phyloP scores from a whole-genome alignment of 257 asterid genomes.

The Solanum ahanhuiri region DNA sequence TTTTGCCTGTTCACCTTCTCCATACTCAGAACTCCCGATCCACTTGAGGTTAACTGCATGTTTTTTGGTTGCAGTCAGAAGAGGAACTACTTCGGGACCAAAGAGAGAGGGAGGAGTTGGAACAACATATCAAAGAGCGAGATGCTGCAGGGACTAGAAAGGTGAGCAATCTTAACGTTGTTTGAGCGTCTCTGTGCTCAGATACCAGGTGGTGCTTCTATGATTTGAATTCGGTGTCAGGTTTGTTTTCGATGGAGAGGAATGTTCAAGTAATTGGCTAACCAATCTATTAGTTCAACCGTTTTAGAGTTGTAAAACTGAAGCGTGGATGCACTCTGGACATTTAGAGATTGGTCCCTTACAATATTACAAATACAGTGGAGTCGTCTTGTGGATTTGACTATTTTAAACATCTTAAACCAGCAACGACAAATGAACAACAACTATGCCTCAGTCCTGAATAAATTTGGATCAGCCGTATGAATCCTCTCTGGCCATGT shows the following conservation, averaged over 20 bases:
- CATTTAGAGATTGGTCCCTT: neutral
- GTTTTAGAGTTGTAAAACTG: neutral
- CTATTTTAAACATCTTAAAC: neutral
- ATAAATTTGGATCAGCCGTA: neutral
- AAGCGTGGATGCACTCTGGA: neutral
- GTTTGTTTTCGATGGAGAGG: neutral
- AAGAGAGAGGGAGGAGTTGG: conserved; percentile 85
- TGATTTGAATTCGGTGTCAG: neutral
- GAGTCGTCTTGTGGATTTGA: neutral
- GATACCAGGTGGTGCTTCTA: neutral
- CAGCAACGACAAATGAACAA: neutral
- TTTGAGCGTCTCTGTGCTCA: neutral
- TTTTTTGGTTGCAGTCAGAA: conserved; percentile 52
- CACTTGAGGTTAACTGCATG: neutral
- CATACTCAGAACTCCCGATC: neutral
- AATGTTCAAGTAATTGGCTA: neutral
- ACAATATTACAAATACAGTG: neutral
- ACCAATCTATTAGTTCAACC: neutral
- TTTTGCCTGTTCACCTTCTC: neutral
- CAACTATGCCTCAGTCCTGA: neutral
- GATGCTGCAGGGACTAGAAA: conserved; percentile 91
- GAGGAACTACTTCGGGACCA: conserved; percentile 86
- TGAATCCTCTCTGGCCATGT: neutral
- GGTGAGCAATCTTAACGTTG: conserved; percentile 22
- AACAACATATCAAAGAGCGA: conserved; percentile 61